These are phyloP conservation scores for Sanguinoderma infundibulare DNA, from an alignment of 1,284 basidiomycete species.

Conservation along the genomic window DNA sequence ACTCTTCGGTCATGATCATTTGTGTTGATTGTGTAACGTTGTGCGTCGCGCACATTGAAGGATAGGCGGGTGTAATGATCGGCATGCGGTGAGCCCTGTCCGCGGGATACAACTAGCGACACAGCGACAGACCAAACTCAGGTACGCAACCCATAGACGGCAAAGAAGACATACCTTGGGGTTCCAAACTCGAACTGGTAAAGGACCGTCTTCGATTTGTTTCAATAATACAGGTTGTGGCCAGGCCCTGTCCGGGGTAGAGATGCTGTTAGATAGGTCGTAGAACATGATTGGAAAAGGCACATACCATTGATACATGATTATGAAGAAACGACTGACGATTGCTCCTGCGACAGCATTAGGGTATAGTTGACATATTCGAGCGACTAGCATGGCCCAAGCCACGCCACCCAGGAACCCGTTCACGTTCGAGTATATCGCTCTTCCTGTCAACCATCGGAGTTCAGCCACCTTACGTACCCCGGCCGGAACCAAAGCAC, in stretches of 20 bases:
- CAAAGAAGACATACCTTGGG: constrained; percentile 67
- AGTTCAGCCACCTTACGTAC: constrained; percentile 10
- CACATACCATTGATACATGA: constrained; percentile 92
- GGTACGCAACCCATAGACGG: not conserved
- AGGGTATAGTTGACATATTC: constrained; percentile 98
- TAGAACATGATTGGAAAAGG: not conserved
- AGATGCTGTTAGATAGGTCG: constrained; percentile 16
- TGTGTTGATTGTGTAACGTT: constrained; percentile 97
- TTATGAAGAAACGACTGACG: constrained; percentile 96
- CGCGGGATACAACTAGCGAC: constrained; percentile 82
- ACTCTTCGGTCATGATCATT: constrained; percentile 96
- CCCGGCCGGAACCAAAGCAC: not conserved
- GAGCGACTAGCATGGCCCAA: constrained; percentile 97
- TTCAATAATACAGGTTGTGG: constrained; percentile 96
- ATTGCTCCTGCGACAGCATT: constrained; percentile 94
- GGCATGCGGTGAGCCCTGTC: constrained; percentile 98
- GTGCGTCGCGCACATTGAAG: constrained; percentile 99
- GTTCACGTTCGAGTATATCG: constrained; percentile 98
- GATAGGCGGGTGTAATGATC: constrained; percentile 99
- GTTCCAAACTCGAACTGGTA: constrained; percentile 97
- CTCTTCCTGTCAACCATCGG: constrained; percentile 63
- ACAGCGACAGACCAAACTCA: not conserved
- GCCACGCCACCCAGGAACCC: constrained; percentile 98
- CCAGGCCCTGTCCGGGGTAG: constrained; percentile 78
- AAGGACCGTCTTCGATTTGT: constrained; percentile 93